These are phyloP conservation scores for Paecilomyces variotii DNA, from an alignment of 2,329 filamentous ascomycete species.

Conservation along the genomic window DNA sequence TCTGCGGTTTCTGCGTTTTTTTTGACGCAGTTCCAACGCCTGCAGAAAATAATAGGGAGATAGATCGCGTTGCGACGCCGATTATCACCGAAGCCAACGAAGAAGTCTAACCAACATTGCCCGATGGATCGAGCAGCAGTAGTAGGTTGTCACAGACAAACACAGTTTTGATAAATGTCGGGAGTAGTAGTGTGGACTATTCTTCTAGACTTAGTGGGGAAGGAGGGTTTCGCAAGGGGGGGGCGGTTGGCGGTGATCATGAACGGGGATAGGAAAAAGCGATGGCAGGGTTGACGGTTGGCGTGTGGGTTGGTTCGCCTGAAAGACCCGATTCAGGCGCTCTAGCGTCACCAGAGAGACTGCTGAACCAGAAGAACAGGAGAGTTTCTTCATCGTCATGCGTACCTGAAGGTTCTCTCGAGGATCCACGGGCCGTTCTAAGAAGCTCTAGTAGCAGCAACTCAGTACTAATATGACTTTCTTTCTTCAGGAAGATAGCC, in stretches of 20 bases:
- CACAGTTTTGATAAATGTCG: neutral
- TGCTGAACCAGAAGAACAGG: neutral
- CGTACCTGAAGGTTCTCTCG: neutral
- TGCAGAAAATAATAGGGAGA: neutral
- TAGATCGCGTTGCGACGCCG: neutral
- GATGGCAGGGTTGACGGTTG: neutral
- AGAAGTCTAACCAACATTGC: neutral
- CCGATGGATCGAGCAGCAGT: neutral
- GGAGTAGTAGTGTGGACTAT: neutral
- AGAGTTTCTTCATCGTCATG: neutral
- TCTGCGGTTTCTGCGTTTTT: neutral
- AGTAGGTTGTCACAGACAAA: neutral
- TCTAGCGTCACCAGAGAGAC: neutral
- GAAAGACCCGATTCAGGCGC: neutral
- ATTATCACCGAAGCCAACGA: neutral
- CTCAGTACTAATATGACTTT: neutral
- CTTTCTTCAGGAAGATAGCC: neutral
- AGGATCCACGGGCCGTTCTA: neutral
- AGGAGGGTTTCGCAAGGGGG: neutral
- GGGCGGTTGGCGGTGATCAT: neutral
- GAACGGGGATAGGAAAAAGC: neutral
- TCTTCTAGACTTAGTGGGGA: neutral
- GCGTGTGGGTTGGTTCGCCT: neutral
- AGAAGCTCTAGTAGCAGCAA: neutral
- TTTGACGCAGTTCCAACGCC: neutral